Percentiles rank a stretch among this genome's conserved stretches.
phyloP scores from a whole-genome alignment of 805 yeast genomes.

The Pichia scutulata region DNA sequence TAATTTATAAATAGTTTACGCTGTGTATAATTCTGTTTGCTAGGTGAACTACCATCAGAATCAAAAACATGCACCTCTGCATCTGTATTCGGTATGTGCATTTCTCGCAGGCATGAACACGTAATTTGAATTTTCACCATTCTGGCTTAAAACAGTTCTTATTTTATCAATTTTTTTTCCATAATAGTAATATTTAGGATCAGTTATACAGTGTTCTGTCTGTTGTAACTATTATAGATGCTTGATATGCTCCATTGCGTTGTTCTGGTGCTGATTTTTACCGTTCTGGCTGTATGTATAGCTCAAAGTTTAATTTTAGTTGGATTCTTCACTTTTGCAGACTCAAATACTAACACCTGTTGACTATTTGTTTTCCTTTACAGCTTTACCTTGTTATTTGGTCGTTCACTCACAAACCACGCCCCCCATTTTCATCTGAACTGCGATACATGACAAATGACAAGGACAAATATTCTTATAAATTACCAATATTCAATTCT shows the following conservation, averaged over 20 bases:
- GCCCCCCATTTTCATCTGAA: conserved; percentile 48
- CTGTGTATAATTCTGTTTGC: background rate
- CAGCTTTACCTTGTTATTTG: conserved; percentile 23
- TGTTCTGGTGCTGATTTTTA: background rate
- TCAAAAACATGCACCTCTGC: background rate
- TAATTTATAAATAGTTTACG: background rate
- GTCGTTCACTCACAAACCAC: conserved; percentile 55
- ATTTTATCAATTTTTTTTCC: background rate
- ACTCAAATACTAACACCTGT: conserved; percentile 1
- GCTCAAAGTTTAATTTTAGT: background rate
- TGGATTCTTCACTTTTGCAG: background rate
- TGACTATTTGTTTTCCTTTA: background rate
- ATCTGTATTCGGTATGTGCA: background rate
- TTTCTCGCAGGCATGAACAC: background rate
- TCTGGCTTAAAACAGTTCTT: background rate
- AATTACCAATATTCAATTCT: conserved; percentile 29
- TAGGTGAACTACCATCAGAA: background rate
- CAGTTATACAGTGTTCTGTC: background rate
- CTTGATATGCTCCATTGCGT: background rate
- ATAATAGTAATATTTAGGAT: background rate
- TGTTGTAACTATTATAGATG: background rate
- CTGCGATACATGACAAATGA: conserved; percentile 44
- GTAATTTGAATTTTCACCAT: background rate
- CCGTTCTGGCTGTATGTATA: background rate
- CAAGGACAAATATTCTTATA: conserved; percentile 23